Percentiles rank a stretch among this genome's conserved stretches.
Evolutionary conservation across 2,329 filamentous ascomycete species (phyloP).

Genomic region (Fusarium nelsonii): DNA sequence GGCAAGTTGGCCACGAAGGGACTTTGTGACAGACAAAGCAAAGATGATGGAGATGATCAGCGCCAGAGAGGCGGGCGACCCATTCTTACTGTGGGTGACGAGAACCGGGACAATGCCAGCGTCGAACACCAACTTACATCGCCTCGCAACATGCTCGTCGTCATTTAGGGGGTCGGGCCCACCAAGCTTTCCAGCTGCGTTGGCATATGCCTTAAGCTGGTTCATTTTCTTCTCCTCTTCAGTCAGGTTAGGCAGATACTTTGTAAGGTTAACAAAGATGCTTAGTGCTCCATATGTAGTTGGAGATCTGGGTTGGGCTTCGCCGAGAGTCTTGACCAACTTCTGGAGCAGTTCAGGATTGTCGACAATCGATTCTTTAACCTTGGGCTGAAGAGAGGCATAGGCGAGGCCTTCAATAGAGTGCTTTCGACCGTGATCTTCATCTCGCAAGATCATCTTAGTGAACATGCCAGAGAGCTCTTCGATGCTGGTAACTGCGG

Average conservation of each 20-base stretch:
- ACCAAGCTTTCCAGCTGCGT: slow-evolving; percentile 77
- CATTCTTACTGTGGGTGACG: slow-evolving; percentile 78
- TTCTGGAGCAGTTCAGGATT: slow-evolving; percentile 77
- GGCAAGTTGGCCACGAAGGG: slow-evolving; percentile 81
- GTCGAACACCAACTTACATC: slow-evolving; percentile 84
- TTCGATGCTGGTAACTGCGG: slow-evolving; percentile 72
- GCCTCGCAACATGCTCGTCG: slow-evolving; percentile 78
- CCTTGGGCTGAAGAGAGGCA: slow-evolving; percentile 83
- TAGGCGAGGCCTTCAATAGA: slow-evolving; percentile 94
- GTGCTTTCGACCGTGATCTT: slow-evolving; percentile 71
- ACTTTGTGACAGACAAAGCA: slow-evolving; percentile 79
- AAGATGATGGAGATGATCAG: slow-evolving; percentile 83
- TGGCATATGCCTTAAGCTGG: slow-evolving; percentile 94
- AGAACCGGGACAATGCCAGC: slow-evolving; percentile 82
- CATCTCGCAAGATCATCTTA: slow-evolving; percentile 72
- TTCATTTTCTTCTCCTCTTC: slow-evolving; percentile 94
- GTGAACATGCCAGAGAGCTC: slow-evolving; percentile 74
- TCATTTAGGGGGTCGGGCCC: slow-evolving; percentile 77
- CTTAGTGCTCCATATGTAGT: slow-evolving; percentile 87
- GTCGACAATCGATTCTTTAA: slow-evolving; percentile 83
- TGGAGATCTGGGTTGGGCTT: slow-evolving; percentile 73
- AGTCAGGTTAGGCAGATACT: slow-evolving; percentile 80
- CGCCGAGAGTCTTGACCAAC: slow-evolving; percentile 73
- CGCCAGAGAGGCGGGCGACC: slow-evolving; percentile 76
- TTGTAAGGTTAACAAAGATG: slow-evolving; percentile 86